These are phyloP conservation scores for Fragilaria radians DNA, from an alignment of 108 stramenopile genomes.

Conservation along the genomic window DNA sequence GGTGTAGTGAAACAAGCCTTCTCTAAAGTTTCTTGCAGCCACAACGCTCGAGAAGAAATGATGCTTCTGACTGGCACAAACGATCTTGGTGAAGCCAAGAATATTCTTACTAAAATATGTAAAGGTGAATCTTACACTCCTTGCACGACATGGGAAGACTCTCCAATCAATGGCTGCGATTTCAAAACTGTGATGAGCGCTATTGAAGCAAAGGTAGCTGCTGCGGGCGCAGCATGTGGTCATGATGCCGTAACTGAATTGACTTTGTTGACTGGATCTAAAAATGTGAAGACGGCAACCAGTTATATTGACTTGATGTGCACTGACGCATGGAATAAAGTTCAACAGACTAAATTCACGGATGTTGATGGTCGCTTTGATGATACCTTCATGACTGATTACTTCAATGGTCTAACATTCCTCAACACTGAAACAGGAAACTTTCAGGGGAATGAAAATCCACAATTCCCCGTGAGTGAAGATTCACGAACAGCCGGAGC, in stretches of 20 bases:
- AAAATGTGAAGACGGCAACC: neutral
- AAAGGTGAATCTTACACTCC: neutral
- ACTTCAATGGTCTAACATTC: neutral
- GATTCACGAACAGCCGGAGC: neutral
- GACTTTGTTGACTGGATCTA: neutral
- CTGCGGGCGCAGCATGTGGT: neutral
- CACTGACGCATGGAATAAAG: neutral
- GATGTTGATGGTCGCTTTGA: neutral
- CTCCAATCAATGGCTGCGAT: neutral
- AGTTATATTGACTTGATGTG: neutral
- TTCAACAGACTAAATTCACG: no score
- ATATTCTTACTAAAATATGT: neutral
- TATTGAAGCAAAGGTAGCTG: no score
- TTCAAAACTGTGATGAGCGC: neutral
- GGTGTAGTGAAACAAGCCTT: no score
- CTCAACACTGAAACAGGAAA: constrained; percentile 13
- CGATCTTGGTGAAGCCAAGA: neutral
- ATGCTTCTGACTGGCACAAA: neutral
- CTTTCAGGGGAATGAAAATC: constrained; percentile 6
- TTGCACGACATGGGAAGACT: no score
- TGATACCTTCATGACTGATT: neutral
- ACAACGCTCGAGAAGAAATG: neutral
- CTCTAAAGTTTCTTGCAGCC: neutral
- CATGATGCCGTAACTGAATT: neutral
- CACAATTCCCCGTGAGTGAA: constrained; percentile 1